phyloP scores from a whole-genome alignment of 1,284 basidiomycete genomes.

The Ganoderma boninense region DNA sequence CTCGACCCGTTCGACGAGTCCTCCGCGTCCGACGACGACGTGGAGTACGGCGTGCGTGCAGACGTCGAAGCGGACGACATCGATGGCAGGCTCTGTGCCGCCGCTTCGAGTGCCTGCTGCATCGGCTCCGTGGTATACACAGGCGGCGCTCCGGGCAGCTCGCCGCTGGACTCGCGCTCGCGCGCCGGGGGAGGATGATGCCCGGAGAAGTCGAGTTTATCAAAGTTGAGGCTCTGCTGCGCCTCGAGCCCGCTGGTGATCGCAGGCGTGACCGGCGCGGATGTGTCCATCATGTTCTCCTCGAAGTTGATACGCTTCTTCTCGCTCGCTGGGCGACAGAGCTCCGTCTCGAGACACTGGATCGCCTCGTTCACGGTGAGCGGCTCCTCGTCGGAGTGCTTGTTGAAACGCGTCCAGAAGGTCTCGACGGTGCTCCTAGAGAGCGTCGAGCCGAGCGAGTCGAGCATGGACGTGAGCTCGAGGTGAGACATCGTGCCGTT shows the following conservation, averaged over 20 bases:
- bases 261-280: conserved; percentile 58
- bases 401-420: conserved; percentile 81
- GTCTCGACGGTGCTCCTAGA: conserved; percentile 80
- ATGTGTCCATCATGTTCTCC: conserved; percentile 43
- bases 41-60: conserved; percentile 37
- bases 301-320: conserved; percentile 64
- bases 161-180: conserved; percentile 14
- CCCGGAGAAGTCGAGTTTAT: conserved; percentile 72
- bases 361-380: conserved; percentile 85
- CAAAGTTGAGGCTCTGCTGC: conserved; percentile 55
- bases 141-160: conserved; percentile 33
- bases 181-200: conserved; percentile 27
- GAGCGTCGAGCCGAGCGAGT: conserved; percentile 95
- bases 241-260: conserved; percentile 40
- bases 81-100: conserved; percentile 21
- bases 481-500: conserved; percentile 81
- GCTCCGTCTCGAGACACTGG: conserved; percentile 81
- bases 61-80: not conserved
- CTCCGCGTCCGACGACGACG: conserved; percentile 56
- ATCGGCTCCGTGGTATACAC: conserved; percentile 52
- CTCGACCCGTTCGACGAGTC: conserved; percentile 42
- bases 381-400: conserved; percentile 74
- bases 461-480: conserved; percentile 96
- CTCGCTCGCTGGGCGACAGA: conserved; percentile 76
- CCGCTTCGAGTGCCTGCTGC: conserved; percentile 51